Conservation (phyloP, 2,329 filamentous ascomycete species). For the Sporothrix inflata region DNA sequence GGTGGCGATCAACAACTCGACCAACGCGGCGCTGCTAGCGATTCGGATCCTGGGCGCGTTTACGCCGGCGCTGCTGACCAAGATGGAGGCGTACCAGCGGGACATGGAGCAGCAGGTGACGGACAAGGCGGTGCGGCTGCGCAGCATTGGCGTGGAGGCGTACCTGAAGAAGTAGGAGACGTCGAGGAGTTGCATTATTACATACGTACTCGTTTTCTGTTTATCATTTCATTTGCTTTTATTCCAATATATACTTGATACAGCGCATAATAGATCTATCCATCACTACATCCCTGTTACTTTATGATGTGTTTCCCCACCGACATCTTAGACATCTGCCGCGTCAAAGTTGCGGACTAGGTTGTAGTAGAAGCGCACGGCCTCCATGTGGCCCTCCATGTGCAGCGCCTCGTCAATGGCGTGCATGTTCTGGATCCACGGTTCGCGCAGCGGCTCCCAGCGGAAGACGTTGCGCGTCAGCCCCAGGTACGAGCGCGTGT, state of each 20-base stretch:
- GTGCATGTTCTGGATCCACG: slow-evolving; percentile 42
- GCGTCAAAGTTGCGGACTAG: slow-evolving; percentile 49
- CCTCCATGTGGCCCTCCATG: slow-evolving; percentile 42
- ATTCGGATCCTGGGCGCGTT: slow-evolving; percentile 35
- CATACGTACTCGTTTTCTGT: not conserved
- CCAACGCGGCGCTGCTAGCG: slow-evolving; percentile 59
- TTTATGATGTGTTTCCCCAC: no score
- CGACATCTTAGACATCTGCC: slow-evolving; percentile 25
- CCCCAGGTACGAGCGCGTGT: slow-evolving; percentile 49
- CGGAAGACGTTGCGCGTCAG: slow-evolving; percentile 54
- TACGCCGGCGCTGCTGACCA: slow-evolving; percentile 55
- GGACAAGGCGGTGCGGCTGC: slow-evolving; percentile 60
- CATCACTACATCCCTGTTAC: no score
- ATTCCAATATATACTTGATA: slow-evolving; percentile 16
- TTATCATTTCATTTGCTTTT: not conserved
- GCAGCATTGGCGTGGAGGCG: slow-evolving; percentile 56
- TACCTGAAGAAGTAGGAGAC: slow-evolving; percentile 29
- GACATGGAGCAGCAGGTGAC: slow-evolving; percentile 65
- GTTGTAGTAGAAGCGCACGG: slow-evolving; percentile 45
- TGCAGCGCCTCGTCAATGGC: slow-evolving; percentile 48
- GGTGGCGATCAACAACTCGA: slow-evolving; percentile 78
- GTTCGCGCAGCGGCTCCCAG: slow-evolving; percentile 47
- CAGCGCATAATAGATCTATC: not conserved
- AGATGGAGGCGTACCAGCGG: slow-evolving; percentile 62
- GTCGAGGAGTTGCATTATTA: not conserved